These are phyloP conservation scores for Sechiopsis laciniata DNA, from an alignment of 306 rosid species.

Conservation along the genomic window DNA sequence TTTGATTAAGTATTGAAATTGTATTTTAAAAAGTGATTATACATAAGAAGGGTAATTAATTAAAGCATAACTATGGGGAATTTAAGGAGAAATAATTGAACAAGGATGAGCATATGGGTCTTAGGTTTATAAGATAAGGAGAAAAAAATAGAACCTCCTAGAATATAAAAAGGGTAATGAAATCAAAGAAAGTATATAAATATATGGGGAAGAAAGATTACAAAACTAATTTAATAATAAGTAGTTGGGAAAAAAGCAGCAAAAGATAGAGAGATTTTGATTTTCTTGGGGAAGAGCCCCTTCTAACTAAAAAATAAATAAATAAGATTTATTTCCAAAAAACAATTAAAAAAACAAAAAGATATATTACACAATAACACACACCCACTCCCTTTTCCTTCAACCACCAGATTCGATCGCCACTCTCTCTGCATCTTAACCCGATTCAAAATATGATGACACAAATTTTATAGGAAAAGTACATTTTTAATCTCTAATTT, in stretches of 20 bases:
- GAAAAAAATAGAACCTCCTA: too few species aligned
- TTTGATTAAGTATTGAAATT: neutral
- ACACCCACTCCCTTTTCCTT: conserved; percentile 23
- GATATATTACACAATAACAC: conserved; percentile 10
- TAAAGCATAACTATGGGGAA: neutral
- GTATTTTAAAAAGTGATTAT: neutral
- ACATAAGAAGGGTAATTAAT: neutral
- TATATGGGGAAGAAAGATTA: conserved; percentile 13
- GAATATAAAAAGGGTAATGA: neutral
- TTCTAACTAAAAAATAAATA: neutral
- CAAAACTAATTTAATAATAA: neutral
- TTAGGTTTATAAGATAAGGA: neutral
- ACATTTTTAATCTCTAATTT: too few species aligned
- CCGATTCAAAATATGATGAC: conserved; percentile 33
- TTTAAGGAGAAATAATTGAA: neutral
- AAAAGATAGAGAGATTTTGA: neutral
- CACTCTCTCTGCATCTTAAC: conserved; percentile 27
- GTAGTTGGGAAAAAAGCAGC: neutral
- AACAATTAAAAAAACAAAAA: neutral
- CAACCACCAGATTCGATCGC: conserved; percentile 45
- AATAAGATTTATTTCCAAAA: too few species aligned
- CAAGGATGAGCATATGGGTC: neutral
- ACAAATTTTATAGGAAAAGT: neutral
- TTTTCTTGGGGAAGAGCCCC: neutral
- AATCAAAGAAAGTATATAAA: conserved; percentile 13